A percentile compares a stretch with the other conserved stretches of the same genome.
Conservation (phyloP, 129 eudicot genomes). For the Lonicera japonica region DNA sequence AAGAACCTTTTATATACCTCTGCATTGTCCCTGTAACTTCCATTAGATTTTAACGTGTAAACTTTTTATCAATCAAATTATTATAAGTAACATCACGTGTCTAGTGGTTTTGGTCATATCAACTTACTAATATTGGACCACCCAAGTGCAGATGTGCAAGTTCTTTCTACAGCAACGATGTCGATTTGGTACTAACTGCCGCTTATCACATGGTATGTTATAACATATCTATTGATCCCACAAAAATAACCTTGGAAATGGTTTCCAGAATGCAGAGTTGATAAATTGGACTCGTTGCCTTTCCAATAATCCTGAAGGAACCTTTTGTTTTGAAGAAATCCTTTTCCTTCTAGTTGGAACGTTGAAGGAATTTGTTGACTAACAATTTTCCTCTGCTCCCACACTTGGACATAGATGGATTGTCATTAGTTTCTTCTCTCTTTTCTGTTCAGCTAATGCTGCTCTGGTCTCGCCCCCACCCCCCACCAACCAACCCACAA, state of each 20-base stretch:
- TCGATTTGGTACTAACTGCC: constrained; percentile 97
- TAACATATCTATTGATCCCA: constrained; percentile 12
- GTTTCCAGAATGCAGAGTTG: not conserved
- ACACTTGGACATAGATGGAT: not conserved
- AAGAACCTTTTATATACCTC: too few relatives aligned
- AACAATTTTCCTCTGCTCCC: constrained; percentile 3
- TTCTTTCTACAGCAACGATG: constrained; percentile 96
- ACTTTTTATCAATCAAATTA: not conserved
- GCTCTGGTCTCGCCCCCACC: too few relatives aligned
- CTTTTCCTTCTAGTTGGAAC: not conserved
- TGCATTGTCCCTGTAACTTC: too few relatives aligned
- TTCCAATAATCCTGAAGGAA: not conserved
- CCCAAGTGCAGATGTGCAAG: constrained; percentile 97
- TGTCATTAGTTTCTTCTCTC: not conserved
- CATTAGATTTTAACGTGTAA: too few relatives aligned
- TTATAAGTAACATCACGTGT: not conserved
- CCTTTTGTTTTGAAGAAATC: not conserved
- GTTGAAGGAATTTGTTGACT: not conserved
- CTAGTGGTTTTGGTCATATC: constrained; percentile 23
- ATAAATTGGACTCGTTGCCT: not conserved
- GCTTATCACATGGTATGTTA: constrained; percentile 90
- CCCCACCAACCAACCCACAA: too few relatives aligned
- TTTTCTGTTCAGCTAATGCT: too few relatives aligned
- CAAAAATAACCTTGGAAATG: constrained; percentile 13
- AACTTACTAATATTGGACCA: constrained; percentile 57